Evolutionary conservation across 2,329 filamentous ascomycete genomes (phyloP), one percentile per base, ranked within the genome.

Genomic region (Fusarium sp.): DNA sequence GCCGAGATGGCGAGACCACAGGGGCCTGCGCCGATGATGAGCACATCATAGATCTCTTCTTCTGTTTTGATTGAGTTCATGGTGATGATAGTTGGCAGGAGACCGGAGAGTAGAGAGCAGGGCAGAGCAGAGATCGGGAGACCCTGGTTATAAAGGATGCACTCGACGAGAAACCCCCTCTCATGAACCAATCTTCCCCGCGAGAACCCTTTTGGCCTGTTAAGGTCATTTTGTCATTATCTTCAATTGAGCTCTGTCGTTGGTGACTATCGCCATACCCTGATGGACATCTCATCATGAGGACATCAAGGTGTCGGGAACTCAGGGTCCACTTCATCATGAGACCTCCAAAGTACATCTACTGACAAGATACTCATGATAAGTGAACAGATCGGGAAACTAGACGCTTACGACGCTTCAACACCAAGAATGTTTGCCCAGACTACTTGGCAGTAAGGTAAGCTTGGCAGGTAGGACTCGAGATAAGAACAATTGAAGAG

Each of bases 1-100:
- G 92, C 89, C 11, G 93, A 91, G 8, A 92, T 87, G 7, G 91
- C 91, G 5, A 95, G 88, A 7, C 92, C 92, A 69, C 89, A 92
- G 6, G 92, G 92, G 0, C 93, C 92, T 9, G 89, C 91, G 11
- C 92, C 92, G 42, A 94, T 81, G 75, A 93, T 91, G 61, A 93
- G 80, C 10, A 94, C 88, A 75, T 94, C 91, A 78, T 88, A 85
- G 50, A 88, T 68, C 1, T 81, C 80, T 20, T 78, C 74, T 61
- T 78, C 75, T 1, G 60, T 55, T 3, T 48, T 53, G 2, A 73
- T 43, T 14, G 23, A 25, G 4, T 50, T 54, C 54, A 71, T 70
- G 5, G n/a, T 37, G 28, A 23, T 59, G 30, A 11, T 11, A 23
- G 2, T 40, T 13, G 37, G 18, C 3, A 23, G 41, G 1, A 11